phyloP scores from a whole-genome alignment of 2,329 filamentous ascomycete species.

The Lachnum nothofagi region DNA sequence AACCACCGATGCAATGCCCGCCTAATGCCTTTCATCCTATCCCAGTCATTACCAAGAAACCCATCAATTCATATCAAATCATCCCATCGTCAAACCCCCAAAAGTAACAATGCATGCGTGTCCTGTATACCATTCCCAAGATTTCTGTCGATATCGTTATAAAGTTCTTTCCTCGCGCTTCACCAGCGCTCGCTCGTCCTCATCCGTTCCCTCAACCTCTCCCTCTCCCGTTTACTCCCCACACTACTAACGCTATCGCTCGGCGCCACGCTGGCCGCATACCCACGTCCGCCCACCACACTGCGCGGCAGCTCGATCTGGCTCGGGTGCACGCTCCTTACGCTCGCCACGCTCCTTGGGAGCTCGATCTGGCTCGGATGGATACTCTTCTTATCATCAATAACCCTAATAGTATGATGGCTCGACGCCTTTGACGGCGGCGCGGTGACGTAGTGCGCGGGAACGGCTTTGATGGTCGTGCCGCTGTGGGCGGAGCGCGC shows the following conservation, averaged over 20 bases:
- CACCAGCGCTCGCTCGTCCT: constrained; percentile 6
- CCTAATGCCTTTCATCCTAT: no score
- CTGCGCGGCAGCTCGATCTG: constrained; percentile 24
- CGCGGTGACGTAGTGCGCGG: constrained; percentile 1
- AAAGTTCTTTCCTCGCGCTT: background rate
- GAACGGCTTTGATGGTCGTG: background rate
- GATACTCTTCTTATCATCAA: background rate
- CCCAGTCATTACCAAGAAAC: no score
- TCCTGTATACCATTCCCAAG: background rate
- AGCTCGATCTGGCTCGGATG: constrained; percentile 18
- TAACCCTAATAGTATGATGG: background rate
- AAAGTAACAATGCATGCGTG: background rate
- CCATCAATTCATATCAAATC: no score
- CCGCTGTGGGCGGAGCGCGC: constrained; percentile 3
- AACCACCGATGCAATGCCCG: no score
- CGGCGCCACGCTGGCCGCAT: constrained; percentile 51
- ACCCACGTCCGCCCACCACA: constrained; percentile 33
- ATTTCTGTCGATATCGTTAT: constrained; percentile 9
- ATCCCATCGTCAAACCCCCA: background rate
- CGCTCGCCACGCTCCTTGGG: constrained; percentile 10
- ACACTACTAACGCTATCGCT: constrained; percentile 59
- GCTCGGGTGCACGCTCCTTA: constrained; percentile 11
- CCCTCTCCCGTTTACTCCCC: constrained; percentile 36
- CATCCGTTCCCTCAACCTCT: constrained; percentile 24
- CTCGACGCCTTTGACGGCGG: background rate